A percentile compares a stretch with the other conserved stretches of the same genome.
Conservation (phyloP, 1,284 basidiomycete genomes). For the Pisolithus thermaeus region DNA sequence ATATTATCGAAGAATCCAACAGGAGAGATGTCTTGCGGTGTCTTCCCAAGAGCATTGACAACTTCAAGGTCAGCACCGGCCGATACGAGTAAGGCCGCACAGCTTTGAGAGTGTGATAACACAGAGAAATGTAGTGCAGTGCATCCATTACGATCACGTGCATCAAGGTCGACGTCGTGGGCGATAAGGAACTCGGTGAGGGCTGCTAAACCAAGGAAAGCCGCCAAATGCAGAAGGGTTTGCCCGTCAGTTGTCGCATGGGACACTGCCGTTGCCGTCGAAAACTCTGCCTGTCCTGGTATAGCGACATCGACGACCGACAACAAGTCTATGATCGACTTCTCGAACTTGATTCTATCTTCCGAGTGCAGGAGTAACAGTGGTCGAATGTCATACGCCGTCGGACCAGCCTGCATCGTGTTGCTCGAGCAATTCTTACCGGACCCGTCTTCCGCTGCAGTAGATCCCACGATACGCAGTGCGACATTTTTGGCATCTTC, state of each 20-base stretch:
- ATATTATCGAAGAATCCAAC: slow-evolving; percentile 52
- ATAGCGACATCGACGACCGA: slow-evolving; percentile 60
- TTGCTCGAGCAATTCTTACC: slow-evolving; percentile 31
- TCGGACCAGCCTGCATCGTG: slow-evolving; percentile 49
- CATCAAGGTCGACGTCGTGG: slow-evolving; percentile 75
- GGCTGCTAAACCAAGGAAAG: slow-evolving; percentile 73
- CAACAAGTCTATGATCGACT: slow-evolving; percentile 74
- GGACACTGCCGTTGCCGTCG: slow-evolving; percentile 49
- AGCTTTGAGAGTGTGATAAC: slow-evolving; percentile 59
- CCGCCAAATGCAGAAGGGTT: slow-evolving; percentile 83
- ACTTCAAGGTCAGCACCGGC: slow-evolving; percentile 79
- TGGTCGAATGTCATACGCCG: slow-evolving; percentile 45
- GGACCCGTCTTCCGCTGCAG: slow-evolving; percentile 42
- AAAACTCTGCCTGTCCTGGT: slow-evolving; percentile 35
- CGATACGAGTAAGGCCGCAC: slow-evolving; percentile 63
- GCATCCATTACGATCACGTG: slow-evolving; percentile 84
- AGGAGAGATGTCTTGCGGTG: slow-evolving; percentile 71
- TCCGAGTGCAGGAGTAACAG: slow-evolving; percentile 47
- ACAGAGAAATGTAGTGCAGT: slow-evolving; percentile 89
- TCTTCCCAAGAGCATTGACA: slow-evolving; percentile 73
- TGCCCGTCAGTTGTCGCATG: slow-evolving; percentile 66
- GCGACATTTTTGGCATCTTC: slow-evolving; percentile 91
- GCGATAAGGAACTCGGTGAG: slow-evolving; percentile 71
- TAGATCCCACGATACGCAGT: slow-evolving; percentile 71
- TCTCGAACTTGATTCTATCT: slow-evolving; percentile 65